These are phyloP conservation scores for Fusarium buxicola DNA, from an alignment of 2,329 filamentous ascomycete genomes.

Conservation along the genomic window DNA sequence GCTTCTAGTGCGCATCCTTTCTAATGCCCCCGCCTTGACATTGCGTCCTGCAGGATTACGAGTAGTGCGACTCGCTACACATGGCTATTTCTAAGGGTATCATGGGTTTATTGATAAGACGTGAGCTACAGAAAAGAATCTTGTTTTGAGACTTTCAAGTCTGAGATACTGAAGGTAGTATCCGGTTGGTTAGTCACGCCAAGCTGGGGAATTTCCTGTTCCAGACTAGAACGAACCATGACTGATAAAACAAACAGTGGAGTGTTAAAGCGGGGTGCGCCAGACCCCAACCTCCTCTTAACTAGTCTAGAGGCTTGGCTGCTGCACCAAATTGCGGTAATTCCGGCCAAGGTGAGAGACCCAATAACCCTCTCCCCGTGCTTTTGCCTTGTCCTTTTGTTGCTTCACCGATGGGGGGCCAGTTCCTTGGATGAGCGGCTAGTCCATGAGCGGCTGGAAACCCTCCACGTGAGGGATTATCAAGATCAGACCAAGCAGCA, in stretches of 20 bases:
- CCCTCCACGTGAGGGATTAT: conserved; percentile 31
- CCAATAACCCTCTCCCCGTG: too few species aligned
- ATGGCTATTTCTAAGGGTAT: too few species aligned
- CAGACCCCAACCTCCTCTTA: conserved; percentile 16
- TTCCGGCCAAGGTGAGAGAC: not conserved
- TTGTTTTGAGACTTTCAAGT: not conserved
- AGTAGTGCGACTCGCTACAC: not conserved
- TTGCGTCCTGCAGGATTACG: not conserved
- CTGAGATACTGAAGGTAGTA: not conserved
- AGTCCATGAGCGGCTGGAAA: not conserved
- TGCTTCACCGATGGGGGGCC: conserved; percentile 19
- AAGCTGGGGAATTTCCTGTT: conserved; percentile 5
- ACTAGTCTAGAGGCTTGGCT: not conserved
- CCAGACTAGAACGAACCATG: not conserved
- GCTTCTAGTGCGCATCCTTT: conserved; percentile 7
- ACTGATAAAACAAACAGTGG: not conserved
- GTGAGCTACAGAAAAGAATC: not conserved
- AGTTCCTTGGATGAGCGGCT: not conserved
- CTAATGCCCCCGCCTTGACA: not conserved
- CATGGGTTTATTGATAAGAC: conserved; percentile 2
- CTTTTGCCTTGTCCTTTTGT: conserved; percentile 27
- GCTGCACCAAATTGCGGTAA: conserved; percentile 8
- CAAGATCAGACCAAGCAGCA: conserved; percentile 9
- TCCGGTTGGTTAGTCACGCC: not conserved
- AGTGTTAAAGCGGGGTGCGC: conserved; percentile 15